A percentile compares a stretch with the other conserved stretches of the same genome.
phyloP scores from a whole-genome alignment of 2,329 filamentous ascomycete species.

The Alternaria viburni region DNA sequence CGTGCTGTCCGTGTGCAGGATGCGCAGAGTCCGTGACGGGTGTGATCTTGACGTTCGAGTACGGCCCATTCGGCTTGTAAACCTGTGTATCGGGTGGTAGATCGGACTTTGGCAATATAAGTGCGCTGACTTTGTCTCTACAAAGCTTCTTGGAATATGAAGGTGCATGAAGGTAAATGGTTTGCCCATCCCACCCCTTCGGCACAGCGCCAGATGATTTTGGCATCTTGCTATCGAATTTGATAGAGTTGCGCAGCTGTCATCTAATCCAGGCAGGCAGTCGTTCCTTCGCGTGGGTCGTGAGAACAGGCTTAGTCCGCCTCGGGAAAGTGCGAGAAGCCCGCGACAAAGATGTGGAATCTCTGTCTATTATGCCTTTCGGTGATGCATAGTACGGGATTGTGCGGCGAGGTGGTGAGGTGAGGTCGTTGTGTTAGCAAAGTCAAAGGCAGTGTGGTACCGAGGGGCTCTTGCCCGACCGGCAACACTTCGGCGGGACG shows the following conservation, averaged over 20 bases:
- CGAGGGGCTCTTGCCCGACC: constrained; percentile 1
- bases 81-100: constrained; percentile 20
- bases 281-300: neutral
- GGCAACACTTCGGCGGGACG: constrained; percentile 9
- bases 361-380: neutral
- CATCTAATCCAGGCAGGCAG: neutral
- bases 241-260: neutral
- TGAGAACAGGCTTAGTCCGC: neutral
- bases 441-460: neutral
- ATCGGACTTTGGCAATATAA: constrained; percentile 29
- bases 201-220: constrained; percentile 21
- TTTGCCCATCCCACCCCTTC: constrained; percentile 38
- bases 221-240: neutral
- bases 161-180: constrained; percentile 37
- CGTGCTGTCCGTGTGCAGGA: constrained; percentile 56
- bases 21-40: constrained; percentile 51
- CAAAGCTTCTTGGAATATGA: constrained; percentile 41
- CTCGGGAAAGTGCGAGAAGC: neutral
- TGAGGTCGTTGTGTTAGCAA: neutral
- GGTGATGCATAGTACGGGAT: neutral
- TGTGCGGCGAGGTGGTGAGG: neutral
- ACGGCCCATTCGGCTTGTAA: constrained; percentile 34
- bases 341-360: neutral
- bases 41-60: constrained; percentile 50
- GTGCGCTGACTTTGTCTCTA: constrained; percentile 25